Evolutionary conservation across 257 asterid species (phyloP).

Genomic region (Verbena officinalis): DNA sequence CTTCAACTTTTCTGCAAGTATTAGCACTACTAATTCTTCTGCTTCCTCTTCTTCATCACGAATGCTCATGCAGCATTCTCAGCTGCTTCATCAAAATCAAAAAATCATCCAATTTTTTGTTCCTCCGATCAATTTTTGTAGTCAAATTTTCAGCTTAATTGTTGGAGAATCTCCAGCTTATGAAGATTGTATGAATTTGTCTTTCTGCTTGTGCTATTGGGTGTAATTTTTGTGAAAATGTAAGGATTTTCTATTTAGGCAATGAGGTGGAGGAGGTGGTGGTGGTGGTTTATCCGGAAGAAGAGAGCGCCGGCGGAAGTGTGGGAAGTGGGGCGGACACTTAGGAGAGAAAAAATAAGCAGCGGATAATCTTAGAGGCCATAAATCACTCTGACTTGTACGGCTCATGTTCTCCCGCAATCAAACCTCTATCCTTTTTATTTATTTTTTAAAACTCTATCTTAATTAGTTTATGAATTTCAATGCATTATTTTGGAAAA

Average conservation of each 20-base stretch:
- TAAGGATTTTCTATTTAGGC: too few relatives aligned
- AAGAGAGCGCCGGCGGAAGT: constrained; percentile 15
- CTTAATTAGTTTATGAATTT: too few relatives aligned
- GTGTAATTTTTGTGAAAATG: not conserved
- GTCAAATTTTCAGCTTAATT: not conserved
- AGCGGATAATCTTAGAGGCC: constrained; percentile 27
- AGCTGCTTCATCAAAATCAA: constrained; percentile 1
- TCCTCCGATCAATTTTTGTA: not conserved
- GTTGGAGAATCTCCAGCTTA: not conserved
- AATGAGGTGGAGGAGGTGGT: not conserved
- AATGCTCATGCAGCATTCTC: constrained; percentile 48
- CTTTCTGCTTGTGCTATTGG: not conserved
- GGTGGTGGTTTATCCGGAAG: constrained; percentile 23
- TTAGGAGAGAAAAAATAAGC: not conserved
- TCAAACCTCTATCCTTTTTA: too few relatives aligned
- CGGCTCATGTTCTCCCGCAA: constrained; percentile 10
- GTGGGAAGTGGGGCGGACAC: constrained; percentile 28
- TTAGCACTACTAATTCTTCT: constrained; percentile 19
- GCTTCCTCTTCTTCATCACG: constrained; percentile 26
- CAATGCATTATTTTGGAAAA: too few relatives aligned
- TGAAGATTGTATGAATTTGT: not conserved
- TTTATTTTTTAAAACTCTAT: too few relatives aligned
- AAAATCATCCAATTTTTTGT: not conserved
- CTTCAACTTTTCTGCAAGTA: constrained; percentile 7
- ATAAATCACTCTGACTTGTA: constrained; percentile 36